Evolutionary conservation across 495 filamentous ascomycete species (phyloP).

Genomic region (Umbilicaria muhlenbergii): DNA sequence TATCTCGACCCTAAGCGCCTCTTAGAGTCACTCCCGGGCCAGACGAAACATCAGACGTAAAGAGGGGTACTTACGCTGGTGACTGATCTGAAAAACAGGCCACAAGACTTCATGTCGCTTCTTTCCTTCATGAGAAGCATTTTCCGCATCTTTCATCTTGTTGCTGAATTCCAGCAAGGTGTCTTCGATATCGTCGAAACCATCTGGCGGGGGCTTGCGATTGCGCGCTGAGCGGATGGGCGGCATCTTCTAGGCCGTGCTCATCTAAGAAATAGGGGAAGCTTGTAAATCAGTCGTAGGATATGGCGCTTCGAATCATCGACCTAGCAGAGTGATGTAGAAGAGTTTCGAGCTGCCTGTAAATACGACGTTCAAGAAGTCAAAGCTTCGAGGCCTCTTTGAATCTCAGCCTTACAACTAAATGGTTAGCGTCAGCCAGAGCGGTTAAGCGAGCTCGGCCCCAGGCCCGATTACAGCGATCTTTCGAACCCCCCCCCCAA

Average conservation of each 20-base stretch:
- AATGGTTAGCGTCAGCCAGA: too few relatives aligned
- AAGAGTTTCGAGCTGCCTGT: too few relatives aligned
- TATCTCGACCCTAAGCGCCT: slow-evolving; percentile 50
- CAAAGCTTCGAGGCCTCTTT: too few relatives aligned
- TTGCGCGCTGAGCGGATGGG: slow-evolving; percentile 61
- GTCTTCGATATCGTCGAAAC: slow-evolving; percentile 94
- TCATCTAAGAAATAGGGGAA: too few relatives aligned
- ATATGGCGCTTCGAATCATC: too few relatives aligned
- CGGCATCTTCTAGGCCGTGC: slow-evolving; percentile 45
- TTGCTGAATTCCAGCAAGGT: slow-evolving; percentile 89
- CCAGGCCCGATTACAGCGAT: too few relatives aligned
- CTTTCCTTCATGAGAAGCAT: slow-evolving; percentile 57
- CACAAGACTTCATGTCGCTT: slow-evolving; percentile 81
- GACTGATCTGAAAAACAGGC: slow-evolving; percentile 95
- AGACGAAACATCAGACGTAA: neutral
- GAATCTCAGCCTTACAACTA: too few relatives aligned
- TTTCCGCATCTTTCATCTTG: slow-evolving; percentile 98
- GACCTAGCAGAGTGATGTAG: too few relatives aligned
- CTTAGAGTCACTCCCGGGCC: neutral
- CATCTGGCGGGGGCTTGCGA: slow-evolving; percentile 83
- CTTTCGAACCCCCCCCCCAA: too few relatives aligned
- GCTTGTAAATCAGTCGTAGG: too few relatives aligned
- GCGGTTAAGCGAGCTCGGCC: too few relatives aligned
- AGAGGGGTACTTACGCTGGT: slow-evolving; percentile 53
- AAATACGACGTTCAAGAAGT: too few relatives aligned